Evolutionary conservation across 495 filamentous ascomycete genomes (phyloP).

Genomic region (Beverwykella pulmonaria): DNA sequence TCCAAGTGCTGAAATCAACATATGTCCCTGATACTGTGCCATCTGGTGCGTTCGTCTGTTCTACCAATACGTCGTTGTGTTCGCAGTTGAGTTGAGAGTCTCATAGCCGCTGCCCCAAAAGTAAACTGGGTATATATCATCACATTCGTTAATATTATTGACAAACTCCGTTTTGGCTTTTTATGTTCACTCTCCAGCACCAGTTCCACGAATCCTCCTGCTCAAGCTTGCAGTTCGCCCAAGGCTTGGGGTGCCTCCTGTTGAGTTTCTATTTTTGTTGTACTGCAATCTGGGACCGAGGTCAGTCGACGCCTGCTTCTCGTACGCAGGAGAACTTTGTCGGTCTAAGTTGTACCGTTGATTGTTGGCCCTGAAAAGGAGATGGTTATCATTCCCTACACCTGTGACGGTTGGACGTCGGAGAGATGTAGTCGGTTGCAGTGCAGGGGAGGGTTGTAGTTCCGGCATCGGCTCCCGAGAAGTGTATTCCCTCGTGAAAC

Average conservation of each 20-base stretch:
- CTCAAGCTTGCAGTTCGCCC: constrained; percentile 29
- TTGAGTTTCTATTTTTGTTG: constrained; percentile 14
- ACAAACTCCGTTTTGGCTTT: neutral
- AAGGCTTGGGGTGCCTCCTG: constrained; percentile 6
- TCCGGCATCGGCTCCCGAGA: constrained; percentile 45
- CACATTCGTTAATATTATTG: constrained; percentile 17
- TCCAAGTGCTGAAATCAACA: neutral
- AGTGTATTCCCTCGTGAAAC: constrained; percentile 52
- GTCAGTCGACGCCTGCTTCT: constrained; percentile 24
- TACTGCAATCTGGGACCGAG: constrained; percentile 3
- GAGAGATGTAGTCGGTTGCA: constrained; percentile 27
- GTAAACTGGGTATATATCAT: constrained; percentile 32
- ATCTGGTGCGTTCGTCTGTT: neutral
- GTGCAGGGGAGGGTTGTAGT: constrained; percentile 30
- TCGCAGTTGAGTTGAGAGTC: neutral
- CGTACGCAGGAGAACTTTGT: constrained; percentile 26
- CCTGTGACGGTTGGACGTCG: constrained; percentile 27
- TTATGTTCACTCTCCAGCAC: constrained; percentile 29
- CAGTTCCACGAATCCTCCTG: constrained; percentile 22
- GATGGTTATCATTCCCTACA: constrained; percentile 19
- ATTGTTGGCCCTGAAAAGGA: constrained; percentile 14
- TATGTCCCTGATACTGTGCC: neutral
- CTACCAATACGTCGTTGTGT: neutral
- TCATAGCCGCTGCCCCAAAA: constrained; percentile 6
- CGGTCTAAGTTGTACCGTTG: constrained; percentile 29